phyloP scores from a whole-genome alignment of 2,329 filamentous ascomycete genomes.

The Penicillium psychrosexuale region DNA sequence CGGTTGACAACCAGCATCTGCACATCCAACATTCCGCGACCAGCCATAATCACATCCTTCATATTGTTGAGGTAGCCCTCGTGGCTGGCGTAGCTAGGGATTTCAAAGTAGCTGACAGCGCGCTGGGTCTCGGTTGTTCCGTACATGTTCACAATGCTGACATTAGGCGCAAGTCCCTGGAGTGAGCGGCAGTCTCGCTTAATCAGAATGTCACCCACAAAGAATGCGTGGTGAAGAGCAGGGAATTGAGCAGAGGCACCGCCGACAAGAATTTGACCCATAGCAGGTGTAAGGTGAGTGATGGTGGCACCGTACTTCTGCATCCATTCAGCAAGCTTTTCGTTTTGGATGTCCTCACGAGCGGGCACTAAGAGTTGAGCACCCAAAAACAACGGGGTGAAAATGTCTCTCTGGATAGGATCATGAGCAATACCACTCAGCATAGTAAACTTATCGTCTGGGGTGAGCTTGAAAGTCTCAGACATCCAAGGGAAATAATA shows the following conservation, averaged over 20 bases:
- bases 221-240: constrained; percentile 74
- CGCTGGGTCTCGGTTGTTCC: constrained; percentile 83
- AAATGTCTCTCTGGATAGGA: constrained; percentile 66
- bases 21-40: constrained; percentile 82
- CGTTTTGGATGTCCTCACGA: constrained; percentile 80
- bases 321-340: constrained; percentile 87
- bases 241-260: constrained; percentile 76
- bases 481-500: constrained; percentile 96
- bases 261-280: constrained; percentile 92
- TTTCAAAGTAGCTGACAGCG: constrained; percentile 77
- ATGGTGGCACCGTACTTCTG: constrained; percentile 68
- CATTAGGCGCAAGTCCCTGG: constrained; percentile 72
- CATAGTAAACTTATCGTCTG: constrained; percentile 74
- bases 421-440: constrained; percentile 75
- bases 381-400: constrained; percentile 85
- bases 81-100: constrained; percentile 64
- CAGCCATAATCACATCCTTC: constrained; percentile 76
- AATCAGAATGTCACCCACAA: constrained; percentile 86
- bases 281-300: constrained; percentile 88
- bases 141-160: constrained; percentile 78
- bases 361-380: constrained; percentile 75
- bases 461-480: constrained; percentile 69
- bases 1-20: constrained; percentile 81
- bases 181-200: constrained; percentile 75
- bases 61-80: constrained; percentile 62